phyloP scores from a whole-genome alignment of 2,329 filamentous ascomycete genomes.

The Aureobasidium sp. region DNA sequence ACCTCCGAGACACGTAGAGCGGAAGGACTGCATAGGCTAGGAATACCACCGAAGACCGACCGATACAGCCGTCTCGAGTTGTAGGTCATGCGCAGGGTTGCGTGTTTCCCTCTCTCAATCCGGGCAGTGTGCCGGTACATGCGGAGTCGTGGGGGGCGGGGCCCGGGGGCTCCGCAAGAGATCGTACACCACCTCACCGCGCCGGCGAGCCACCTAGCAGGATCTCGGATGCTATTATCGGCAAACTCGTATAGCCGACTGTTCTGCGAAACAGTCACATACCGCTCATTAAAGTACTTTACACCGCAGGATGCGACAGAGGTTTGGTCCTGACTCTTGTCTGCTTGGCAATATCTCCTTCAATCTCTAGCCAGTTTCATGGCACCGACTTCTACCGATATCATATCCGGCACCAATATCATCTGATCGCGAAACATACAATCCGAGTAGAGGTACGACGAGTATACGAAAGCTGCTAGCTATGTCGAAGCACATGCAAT shows the following conservation, averaged over 20 bases:
- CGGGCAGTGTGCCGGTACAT: background rate
- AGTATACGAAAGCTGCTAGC: background rate
- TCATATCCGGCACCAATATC: background rate
- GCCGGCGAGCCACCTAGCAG: background rate
- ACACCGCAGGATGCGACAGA: background rate
- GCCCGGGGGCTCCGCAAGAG: background rate
- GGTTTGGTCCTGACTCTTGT: background rate
- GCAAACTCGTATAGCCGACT: background rate
- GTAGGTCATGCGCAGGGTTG: conserved; percentile 2
- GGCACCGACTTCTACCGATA: background rate
- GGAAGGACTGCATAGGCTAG: background rate
- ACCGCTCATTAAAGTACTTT: background rate
- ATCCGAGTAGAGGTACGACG: background rate
- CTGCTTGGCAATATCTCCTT: background rate
- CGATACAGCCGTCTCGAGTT: background rate
- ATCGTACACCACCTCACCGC: background rate
- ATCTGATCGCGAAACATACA: no score
- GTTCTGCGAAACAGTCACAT: background rate
- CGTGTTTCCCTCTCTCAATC: background rate
- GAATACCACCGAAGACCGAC: background rate
- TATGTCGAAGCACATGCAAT: background rate
- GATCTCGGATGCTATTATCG: background rate
- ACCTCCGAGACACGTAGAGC: background rate
- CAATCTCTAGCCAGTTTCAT: background rate
- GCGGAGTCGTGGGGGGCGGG: conserved; percentile 4